Base-by-base conservation (phyloP, 2,329 filamentous ascomycete genomes). In the Curvularia spicifera region DNA sequence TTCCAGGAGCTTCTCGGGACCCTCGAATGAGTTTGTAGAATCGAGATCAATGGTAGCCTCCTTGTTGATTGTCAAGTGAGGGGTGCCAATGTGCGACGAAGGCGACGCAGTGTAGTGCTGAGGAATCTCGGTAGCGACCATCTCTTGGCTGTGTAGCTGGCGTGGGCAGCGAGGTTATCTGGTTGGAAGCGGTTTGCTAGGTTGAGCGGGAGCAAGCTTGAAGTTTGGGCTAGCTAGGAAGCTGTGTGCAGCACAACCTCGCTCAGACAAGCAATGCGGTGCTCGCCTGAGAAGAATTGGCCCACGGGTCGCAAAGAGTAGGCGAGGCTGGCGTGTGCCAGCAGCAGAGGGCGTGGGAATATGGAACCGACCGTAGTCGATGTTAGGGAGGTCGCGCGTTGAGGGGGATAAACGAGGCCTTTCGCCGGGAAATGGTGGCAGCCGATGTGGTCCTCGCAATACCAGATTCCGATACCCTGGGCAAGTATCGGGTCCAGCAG, bases 201-300 rank as follows among this genome's bases (percentile, higher is more conserved):
- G 5, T 42, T 60, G 42, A 50, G 18, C 47, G 18, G 53, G 42
- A 28, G 39, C 44, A 40, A 40, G 53, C 37, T 57, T 35, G 44
- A 37, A 60, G 68, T 65, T 62, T 51, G 31, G 50, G 63, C 62
- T 74, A 66, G 70, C 56, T 58, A 46, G 35, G 39, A 45, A 55
- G 56, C 56, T 54, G 35, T 58, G 89, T 90, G 90, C 90, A 95
- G 92, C 93, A 91, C 92, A 93, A 90, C 92, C 93, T 96, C 88
- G 85, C 91, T 87, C 91, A 96, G 92, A 94, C 91, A 91, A 93
- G 93, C 90, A 87, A 89, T 92, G 90, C 87, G 87, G 89, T 85
- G 90, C 91, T 85, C 91, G 92, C 86, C 88, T 91, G 91, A 93
- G 91, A 83, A 93, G 90, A 95, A 91, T 93, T 95, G 92, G 91